A percentile compares a stretch with the other conserved stretches of the same genome.
Conservation (phyloP, 2,329 filamentous ascomycete genomes). For the Aspergillus flavus region DNA sequence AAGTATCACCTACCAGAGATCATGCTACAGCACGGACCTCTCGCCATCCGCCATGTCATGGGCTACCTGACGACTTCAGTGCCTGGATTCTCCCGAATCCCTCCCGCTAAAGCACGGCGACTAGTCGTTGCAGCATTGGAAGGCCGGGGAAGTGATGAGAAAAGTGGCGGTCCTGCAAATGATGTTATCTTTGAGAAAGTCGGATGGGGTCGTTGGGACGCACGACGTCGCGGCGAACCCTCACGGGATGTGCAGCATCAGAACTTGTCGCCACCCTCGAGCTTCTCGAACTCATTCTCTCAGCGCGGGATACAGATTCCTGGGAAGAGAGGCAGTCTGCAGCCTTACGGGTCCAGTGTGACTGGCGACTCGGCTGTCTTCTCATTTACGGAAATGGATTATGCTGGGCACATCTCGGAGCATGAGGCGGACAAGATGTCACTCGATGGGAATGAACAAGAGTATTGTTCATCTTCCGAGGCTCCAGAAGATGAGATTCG, state of each 20-base stretch:
- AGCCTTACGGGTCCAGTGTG: slow-evolving; percentile 62
- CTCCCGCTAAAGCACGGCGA: slow-evolving; percentile 84
- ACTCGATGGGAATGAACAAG: slow-evolving; percentile 66
- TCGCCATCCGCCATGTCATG: slow-evolving; percentile 95
- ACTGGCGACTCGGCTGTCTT: slow-evolving; percentile 73
- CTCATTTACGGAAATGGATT: slow-evolving; percentile 68
- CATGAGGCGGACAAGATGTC: slow-evolving; percentile 96
- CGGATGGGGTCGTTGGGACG: slow-evolving; percentile 96
- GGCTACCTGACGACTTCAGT: slow-evolving; percentile 91
- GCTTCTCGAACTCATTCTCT: slow-evolving; percentile 49
- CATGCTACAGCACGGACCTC: slow-evolving; percentile 81
- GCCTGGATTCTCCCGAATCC: slow-evolving; percentile 86
- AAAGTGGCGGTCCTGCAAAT: slow-evolving; percentile 57
- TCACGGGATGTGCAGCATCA: slow-evolving; percentile 31
- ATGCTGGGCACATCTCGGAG: slow-evolving; percentile 69
- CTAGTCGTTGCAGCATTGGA: slow-evolving; percentile 92
- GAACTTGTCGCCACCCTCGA: slow-evolving; percentile 53
- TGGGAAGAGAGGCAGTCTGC: slow-evolving; percentile 35
- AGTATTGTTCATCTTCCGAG: slow-evolving; percentile 74
- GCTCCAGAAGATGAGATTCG: slow-evolving; percentile 65
- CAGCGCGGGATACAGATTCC: slow-evolving; percentile 53
- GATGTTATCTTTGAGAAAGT: slow-evolving; percentile 81
- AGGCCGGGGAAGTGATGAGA: slow-evolving; percentile 65
- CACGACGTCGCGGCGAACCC: slow-evolving; percentile 69
- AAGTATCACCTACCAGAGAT: slow-evolving; percentile 90